Evolutionary conservation across 345 rosid genomes (phyloP).

Genomic region (Hypericum perforatum): DNA sequence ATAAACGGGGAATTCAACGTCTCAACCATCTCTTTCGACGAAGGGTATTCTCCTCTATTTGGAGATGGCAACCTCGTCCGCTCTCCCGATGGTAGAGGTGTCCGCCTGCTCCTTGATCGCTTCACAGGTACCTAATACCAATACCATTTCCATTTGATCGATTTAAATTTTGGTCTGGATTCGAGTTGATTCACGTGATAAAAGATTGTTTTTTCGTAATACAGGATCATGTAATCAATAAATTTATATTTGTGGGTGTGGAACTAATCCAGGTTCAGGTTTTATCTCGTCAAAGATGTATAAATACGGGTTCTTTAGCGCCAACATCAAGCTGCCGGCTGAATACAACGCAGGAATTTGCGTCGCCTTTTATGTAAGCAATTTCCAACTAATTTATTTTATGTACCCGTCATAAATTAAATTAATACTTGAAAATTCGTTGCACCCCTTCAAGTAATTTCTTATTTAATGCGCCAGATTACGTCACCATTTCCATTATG

Average conservation of each 20-base stretch:
- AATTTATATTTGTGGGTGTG: neutral
- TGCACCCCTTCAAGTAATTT: too few relatives aligned
- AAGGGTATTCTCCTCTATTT: slow-evolving; percentile 70
- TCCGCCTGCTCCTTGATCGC: slow-evolving; percentile 80
- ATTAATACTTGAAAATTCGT: too few relatives aligned
- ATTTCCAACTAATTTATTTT: too few relatives aligned
- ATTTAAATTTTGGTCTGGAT: too few relatives aligned
- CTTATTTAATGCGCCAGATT: too few relatives aligned
- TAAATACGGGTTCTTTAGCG: slow-evolving; percentile 76
- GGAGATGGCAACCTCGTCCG: slow-evolving; percentile 75
- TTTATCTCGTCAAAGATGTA: slow-evolving; percentile 80
- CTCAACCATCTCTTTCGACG: slow-evolving; percentile 57
- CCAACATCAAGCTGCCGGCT: slow-evolving; percentile 73
- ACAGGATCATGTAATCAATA: too few relatives aligned
- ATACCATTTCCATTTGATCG: too few relatives aligned
- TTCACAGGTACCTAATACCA: slow-evolving; percentile 68
- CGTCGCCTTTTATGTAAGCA: slow-evolving; percentile 72
- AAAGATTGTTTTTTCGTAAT: too few relatives aligned
- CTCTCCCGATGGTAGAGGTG: slow-evolving; percentile 58
- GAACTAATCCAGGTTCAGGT: slow-evolving; percentile 50
- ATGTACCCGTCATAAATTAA: too few relatives aligned
- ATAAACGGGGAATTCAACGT: slow-evolving; percentile 30
- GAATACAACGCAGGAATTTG: slow-evolving; percentile 82
- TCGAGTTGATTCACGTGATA: too few relatives aligned
- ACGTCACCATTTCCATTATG: too few relatives aligned